A percentile compares a stretch with the other conserved stretches of the same genome.
Evolutionary conservation across 352 stramenopile species (phyloP).

Genomic region (Globisporangium megalacanthum): DNA sequence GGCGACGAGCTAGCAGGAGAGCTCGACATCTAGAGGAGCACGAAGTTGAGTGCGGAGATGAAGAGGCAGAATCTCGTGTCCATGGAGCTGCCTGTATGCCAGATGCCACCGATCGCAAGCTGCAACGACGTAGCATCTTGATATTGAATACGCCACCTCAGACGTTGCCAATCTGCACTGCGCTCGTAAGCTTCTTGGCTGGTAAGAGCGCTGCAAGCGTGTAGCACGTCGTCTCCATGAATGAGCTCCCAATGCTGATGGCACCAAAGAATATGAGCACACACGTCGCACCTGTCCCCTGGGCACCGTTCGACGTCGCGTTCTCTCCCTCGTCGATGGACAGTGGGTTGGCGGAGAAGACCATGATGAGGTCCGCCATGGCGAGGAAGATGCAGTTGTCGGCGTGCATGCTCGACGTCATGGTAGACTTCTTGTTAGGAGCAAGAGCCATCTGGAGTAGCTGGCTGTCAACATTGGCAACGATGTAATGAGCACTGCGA

Average conservation of each 20-base stretch:
- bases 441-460: conserved; percentile 45
- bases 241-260: conserved; percentile 47
- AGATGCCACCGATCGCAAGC: conserved; percentile 37
- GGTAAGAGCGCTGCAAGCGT: conserved; percentile 53
- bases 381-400: conserved; percentile 53
- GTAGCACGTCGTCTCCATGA: conserved; percentile 58
- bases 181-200: conserved; percentile 59
- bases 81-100: conserved; percentile 28
- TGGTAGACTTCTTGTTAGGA: conserved; percentile 48
- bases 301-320: too few relatives aligned
- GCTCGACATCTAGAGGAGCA: conserved; percentile 35
- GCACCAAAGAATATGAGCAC: conserved; percentile 49
- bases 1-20: conserved; percentile 32
- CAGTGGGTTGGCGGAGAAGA: conserved; percentile 49
- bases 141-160: conserved; percentile 48
- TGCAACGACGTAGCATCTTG: conserved; percentile 48
- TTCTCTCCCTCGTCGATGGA: too few relatives aligned
- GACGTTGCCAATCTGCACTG: conserved; percentile 61
- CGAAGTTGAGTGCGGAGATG: conserved; percentile 47
- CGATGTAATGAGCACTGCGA: conserved; percentile 48
- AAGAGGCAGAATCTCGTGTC: conserved; percentile 59
- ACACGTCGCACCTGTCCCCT: conserved; percentile 38
- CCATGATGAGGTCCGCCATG: conserved; percentile 51
- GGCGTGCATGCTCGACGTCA: conserved; percentile 31
- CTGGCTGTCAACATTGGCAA: conserved; percentile 62